A percentile compares a stretch with the other conserved stretches of the same genome.
These are phyloP conservation scores for Solanum etuberosum DNA, from an alignment of 257 asterid species.

Conservation along the genomic window DNA sequence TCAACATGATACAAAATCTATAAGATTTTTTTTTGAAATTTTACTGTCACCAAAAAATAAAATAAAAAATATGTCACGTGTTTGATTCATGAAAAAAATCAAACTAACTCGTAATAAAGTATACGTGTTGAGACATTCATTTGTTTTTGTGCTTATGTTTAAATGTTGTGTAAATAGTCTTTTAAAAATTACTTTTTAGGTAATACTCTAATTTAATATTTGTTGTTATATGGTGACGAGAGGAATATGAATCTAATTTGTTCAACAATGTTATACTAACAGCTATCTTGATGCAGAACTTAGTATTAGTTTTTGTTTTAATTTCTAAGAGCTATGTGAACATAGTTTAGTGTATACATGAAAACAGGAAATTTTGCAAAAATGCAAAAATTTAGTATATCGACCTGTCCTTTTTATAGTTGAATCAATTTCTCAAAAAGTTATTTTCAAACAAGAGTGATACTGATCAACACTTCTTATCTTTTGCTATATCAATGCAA, in stretches of 20 bases:
- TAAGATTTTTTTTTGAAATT: not conserved
- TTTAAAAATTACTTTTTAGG: too few relatives aligned
- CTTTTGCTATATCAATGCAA: not conserved
- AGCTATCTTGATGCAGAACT: not conserved
- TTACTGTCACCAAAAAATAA: not conserved
- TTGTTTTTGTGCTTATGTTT: not conserved
- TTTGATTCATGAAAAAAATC: not conserved
- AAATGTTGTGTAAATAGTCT: not conserved
- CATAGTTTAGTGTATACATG: not conserved
- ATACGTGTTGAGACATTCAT: not conserved
- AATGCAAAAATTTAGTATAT: too few relatives aligned
- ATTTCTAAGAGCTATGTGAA: not conserved
- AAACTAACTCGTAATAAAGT: not conserved
- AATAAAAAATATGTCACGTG: not conserved
- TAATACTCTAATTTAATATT: too few relatives aligned
- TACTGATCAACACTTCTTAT: not conserved
- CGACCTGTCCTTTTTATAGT: not conserved
- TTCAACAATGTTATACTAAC: not conserved
- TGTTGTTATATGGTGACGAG: not conserved
- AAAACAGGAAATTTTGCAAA: not conserved
- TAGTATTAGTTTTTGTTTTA: not conserved
- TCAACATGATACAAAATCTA: not conserved
- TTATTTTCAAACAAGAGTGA: not conserved
- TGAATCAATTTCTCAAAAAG: not conserved
- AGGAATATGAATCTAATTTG: not conserved